Conservation (phyloP, 768 basidiomycete genomes). For the Flagelloscypha sp. region DNA sequence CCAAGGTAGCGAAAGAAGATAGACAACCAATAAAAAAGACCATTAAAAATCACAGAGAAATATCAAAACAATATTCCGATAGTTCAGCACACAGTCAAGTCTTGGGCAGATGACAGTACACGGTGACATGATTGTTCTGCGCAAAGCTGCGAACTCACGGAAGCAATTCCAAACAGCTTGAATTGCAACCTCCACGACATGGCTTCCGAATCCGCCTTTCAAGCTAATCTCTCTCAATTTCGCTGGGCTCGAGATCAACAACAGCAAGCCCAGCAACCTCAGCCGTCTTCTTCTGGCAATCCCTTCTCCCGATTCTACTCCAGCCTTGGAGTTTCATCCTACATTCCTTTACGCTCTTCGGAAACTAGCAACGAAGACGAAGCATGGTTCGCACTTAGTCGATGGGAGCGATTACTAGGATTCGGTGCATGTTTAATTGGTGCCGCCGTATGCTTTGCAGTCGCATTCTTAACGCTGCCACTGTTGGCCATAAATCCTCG, state of each 20-base stretch:
- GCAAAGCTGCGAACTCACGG: too few species aligned
- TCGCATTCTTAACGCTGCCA: constrained; percentile 80
- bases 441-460: constrained; percentile 88
- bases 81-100: too few species aligned
- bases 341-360: constrained; percentile 77
- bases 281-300: constrained; percentile 39
- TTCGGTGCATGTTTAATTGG: constrained; percentile 87
- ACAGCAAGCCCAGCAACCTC: constrained; percentile 36
- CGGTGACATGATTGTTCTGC: too few species aligned
- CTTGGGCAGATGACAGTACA: too few species aligned
- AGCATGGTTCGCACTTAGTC: constrained; percentile 83
- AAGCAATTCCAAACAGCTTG: too few species aligned
- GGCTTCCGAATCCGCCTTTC: constrained; percentile 57
- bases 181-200: neutral
- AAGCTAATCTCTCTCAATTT: constrained; percentile 72
- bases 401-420: constrained; percentile 96
- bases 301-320: constrained; percentile 86
- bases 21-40: too few species aligned
- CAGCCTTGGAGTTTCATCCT: constrained; percentile 74
- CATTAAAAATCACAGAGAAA: too few species aligned
- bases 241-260: constrained; percentile 76
- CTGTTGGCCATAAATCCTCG: constrained; percentile 22
- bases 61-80: too few species aligned
- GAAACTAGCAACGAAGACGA: constrained; percentile 91
- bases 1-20: too few species aligned